Base-by-base conservation (phyloP, 176 grass and related monocot genomes). In the Rhipidocladum racemiflorum region DNA sequence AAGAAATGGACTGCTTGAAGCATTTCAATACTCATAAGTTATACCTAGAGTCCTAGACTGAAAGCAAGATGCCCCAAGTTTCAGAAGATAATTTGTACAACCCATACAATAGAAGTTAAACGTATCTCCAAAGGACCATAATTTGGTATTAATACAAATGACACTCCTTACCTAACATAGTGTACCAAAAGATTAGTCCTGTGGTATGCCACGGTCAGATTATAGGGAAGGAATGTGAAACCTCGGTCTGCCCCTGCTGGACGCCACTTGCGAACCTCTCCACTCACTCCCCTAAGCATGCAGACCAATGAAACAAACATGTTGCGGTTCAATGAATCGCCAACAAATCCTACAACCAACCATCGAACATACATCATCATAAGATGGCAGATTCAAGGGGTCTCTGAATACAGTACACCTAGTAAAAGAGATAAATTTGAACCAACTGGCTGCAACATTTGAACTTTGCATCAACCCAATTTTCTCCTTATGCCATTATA, bases 281-380 rank as follows among this genome's bases (percentile, higher is more conserved):
- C 72, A 54, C 76, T 90, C 11, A 48, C 90, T 78, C 78, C 84
- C 74, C 76, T 91, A 51, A 98, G 92, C 90, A 98, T 98, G 79
- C 92, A 98, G 36, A 98, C 72, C 67, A 98, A 86, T 8, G 92
- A 95, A 4, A 64, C 81, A 81, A 91, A 98, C 96, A 98, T 98
- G 65, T 98, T 98, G 36, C 96, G 86, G 34, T 95, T 98, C 84
- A 98, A 85, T 0, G 96, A 98, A 91, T 98, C 96, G 0, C 96
- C 96, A 27, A 95, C 92, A 82, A 98, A 95, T 72, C 96, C 96
- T 98, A 74, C 64, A 77, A 63, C 0, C 85, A 77, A 59, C 38
- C 48, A 68, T 51, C 6, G 35, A 46, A 71, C 3, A 53, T 57
- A 30, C 24, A n/a, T 74, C 49, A 68, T 2, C 9, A 30, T 42